Conservation (phyloP, 2,329 filamentous ascomycete genomes). For the Arachnomyces sp. region DNA sequence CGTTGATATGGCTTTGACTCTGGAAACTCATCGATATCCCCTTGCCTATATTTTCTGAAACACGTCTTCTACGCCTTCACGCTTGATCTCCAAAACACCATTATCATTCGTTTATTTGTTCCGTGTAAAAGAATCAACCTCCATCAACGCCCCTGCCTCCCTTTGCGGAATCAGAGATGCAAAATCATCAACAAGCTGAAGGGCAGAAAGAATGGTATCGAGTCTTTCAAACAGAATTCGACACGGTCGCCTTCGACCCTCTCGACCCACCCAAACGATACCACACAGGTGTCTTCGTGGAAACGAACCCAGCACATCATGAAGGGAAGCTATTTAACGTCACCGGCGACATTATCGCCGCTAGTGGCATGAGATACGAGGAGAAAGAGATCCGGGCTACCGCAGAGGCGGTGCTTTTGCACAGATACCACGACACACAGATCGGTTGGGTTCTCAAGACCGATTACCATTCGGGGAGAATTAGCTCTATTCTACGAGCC, state of each 20-base stretch:
- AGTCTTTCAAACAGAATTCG: conserved; percentile 8
- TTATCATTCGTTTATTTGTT: too few species aligned
- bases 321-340: conserved; percentile 10
- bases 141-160: too few species aligned
- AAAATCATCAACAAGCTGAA: too few species aligned
- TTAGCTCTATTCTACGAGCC: conserved; percentile 8
- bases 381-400: conserved; percentile 4
- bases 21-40: too few species aligned
- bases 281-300: conserved; percentile 11
- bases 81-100: too few species aligned
- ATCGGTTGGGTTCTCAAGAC: conserved; percentile 7
- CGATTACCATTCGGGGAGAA: conserved; percentile 10
- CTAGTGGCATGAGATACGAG: conserved; percentile 9
- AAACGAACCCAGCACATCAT: conserved; percentile 1
- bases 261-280: conserved; percentile 12
- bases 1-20: too few species aligned
- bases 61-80: too few species aligned
- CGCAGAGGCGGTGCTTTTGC: conserved; percentile 2
- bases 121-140: too few species aligned
- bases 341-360: conserved; percentile 11
- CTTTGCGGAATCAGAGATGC: too few species aligned
- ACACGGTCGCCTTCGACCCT: conserved; percentile 10
- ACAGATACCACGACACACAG: conserved; percentile 2
- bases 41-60: too few species aligned
- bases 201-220: conserved; percentile 3